Evolutionary conservation across 2,329 filamentous ascomycete genomes (phyloP), one percentile per base, ranked within the genome.

Genomic region (Nannizzia gypsea): DNA sequence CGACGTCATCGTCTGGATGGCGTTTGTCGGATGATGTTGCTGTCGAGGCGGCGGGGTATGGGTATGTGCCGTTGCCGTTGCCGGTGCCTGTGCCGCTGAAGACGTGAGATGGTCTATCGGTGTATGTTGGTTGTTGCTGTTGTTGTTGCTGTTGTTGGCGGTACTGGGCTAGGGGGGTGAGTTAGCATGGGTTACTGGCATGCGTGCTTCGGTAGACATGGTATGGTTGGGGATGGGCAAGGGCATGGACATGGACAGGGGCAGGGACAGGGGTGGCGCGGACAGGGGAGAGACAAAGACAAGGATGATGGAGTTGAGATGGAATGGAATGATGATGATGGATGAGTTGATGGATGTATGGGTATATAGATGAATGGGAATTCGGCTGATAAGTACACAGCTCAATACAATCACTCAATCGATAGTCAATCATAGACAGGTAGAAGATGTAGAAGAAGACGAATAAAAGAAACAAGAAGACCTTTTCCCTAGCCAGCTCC

Each of bases 81-180:
- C n/a, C n/a, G n/a, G n/a, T n/a, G n/a, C n/a, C n/a, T 68, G 90
- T 90, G 55, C 82, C 82, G 56, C 82, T 79, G 73, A 93, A 95
- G 65, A 86, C 85, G 63, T 93, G 88, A 46, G 83, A 77, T 60
- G 86, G 85, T 66, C 89, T 86, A 63, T 46, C 42, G 6, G 17
- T 44, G n/a, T 44, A 44, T 44, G 42, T 24, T 9, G 20, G 42
- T 20, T 8, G 42, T 15, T 46, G 42, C 4, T 46, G n/a, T 34
- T 34, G 42, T 20, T 20, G 42, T 24, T 44, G 42, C 9, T 44
- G 15, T 31, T 13, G 42, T 20, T 17, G 42, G 42, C 42, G 42
- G 42, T 46, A 46, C 20, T 46, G 17, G 20, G 42, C 42, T 24
- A n/a, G 42, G 42, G 9, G 42, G 8, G 9, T 36, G 20, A 22